phyloP scores from a whole-genome alignment of 305 asterid species.

The Ajuga reptans region DNA sequence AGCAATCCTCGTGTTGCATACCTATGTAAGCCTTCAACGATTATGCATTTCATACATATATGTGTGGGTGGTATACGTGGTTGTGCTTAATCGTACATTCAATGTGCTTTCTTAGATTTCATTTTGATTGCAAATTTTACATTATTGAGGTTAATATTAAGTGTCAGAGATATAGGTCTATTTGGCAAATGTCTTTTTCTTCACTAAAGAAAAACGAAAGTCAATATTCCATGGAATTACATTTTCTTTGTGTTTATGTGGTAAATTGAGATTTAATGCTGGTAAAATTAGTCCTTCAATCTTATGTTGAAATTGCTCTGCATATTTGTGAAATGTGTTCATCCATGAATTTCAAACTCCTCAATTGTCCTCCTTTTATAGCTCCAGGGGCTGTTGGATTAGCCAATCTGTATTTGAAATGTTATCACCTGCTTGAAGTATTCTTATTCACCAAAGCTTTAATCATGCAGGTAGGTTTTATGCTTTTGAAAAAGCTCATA shows the following conservation, averaged over 20 bases:
- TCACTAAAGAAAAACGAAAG: not conserved
- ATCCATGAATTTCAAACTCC: conserved; percentile 3
- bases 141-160: not conserved
- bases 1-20: conserved; percentile 97
- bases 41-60: conserved; percentile 6
- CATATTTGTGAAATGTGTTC: not conserved
- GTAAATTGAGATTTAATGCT: conserved; percentile 8
- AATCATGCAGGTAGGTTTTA: conserved; percentile 78
- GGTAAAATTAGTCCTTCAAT: not conserved
- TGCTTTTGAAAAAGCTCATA: conserved; percentile 97
- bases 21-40: conserved; percentile 52
- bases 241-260: not conserved
- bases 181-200: not conserved
- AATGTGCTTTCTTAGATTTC: not conserved
- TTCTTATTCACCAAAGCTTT: conserved; percentile 16
- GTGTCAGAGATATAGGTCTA: not conserved
- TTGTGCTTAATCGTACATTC: not conserved
- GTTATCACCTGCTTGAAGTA: conserved; percentile 7
- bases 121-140: not conserved
- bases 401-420: not conserved
- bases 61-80: not conserved
- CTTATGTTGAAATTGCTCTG: not conserved
- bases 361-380: not conserved
- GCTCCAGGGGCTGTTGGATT: not conserved
- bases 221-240: not conserved